Evolutionary conservation across 768 basidiomycete species (phyloP).

Genomic region (Holtermanniella nyarrowii): DNA sequence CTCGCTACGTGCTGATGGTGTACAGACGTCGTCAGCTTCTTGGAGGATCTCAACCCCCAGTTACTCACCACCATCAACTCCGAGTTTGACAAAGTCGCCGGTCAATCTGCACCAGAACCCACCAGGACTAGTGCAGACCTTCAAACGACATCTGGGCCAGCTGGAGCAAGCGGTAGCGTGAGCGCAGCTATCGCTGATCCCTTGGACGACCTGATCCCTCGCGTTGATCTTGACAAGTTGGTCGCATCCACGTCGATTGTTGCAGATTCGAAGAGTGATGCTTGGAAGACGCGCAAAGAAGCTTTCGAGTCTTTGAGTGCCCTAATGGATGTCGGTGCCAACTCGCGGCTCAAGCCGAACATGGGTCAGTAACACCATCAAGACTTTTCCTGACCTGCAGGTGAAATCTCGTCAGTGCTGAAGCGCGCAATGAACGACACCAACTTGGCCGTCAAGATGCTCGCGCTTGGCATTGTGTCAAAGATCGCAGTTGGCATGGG

Average conservation of each 20-base stretch:
- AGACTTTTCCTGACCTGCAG: conserved; percentile 42
- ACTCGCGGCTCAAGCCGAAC: conserved; percentile 78
- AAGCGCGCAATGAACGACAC: conserved; percentile 82
- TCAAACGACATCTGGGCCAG: conserved; percentile 44
- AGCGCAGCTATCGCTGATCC: conserved; percentile 54
- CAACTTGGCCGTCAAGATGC: conserved; percentile 83
- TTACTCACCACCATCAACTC: conserved; percentile 75
- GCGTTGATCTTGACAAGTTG: conserved; percentile 81
- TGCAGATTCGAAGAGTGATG: conserved; percentile 75
- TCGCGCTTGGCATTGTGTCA: conserved; percentile 80
- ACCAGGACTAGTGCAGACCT: conserved; percentile 68
- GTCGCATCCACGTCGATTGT: conserved; percentile 74
- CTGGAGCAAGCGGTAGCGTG: conserved; percentile 44
- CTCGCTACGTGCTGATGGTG: not conserved
- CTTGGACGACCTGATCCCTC: conserved; percentile 86
- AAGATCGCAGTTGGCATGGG: conserved; percentile 92
- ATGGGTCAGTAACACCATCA: conserved; percentile 55
- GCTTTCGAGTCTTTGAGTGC: conserved; percentile 74
- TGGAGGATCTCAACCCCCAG: conserved; percentile 91
- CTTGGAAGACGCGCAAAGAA: conserved; percentile 96
- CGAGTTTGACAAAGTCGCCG: conserved; percentile 89
- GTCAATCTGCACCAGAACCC: conserved; percentile 64
- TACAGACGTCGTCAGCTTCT: conserved; percentile 75
- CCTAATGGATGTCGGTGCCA: conserved; percentile 76
- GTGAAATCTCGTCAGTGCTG: conserved; percentile 79